Evolutionary conservation across 1,139 yeast species (phyloP).

Genomic region (Pichia cactophila): DNA sequence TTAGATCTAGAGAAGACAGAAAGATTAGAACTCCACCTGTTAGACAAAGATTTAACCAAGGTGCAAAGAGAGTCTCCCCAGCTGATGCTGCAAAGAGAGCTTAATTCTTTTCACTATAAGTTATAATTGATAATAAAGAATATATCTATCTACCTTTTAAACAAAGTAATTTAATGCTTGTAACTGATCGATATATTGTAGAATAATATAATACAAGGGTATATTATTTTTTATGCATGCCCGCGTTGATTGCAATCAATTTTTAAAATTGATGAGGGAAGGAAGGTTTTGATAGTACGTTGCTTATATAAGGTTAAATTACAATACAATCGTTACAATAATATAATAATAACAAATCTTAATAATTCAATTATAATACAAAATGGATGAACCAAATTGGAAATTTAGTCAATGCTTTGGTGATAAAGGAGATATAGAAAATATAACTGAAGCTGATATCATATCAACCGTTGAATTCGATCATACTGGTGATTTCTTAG

Average conservation of each 20-base stretch:
- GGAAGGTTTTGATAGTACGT: not conserved
- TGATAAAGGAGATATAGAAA: constrained; percentile 94
- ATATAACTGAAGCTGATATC: constrained; percentile 95
- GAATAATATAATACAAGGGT: too few relatives aligned
- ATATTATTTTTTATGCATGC: too few relatives aligned
- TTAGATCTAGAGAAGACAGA: constrained; percentile 98
- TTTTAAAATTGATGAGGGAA: not conserved
- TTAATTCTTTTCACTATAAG: constrained; percentile 8
- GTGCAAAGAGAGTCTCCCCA: constrained; percentile 94
- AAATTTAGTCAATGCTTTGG: constrained; percentile 93
- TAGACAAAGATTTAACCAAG: constrained; percentile 91
- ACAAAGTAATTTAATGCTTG: not conserved
- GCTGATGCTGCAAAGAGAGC: constrained; percentile 93
- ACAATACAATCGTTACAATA: not conserved
- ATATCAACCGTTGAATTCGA: constrained; percentile 97
- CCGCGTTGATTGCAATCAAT: not conserved
- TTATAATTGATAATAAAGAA: constrained; percentile 1
- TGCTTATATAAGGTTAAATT: too few relatives aligned
- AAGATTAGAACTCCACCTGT: constrained; percentile 98
- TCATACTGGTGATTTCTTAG: constrained; percentile 87
- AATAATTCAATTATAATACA: not conserved
- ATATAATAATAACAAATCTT: not conserved
- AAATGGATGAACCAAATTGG: constrained; percentile 33
- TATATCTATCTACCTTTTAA: not conserved
- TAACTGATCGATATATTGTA: not conserved